phyloP scores from a whole-genome alignment of 495 filamentous ascomycete species.

The Penicillium dipodomyicola region DNA sequence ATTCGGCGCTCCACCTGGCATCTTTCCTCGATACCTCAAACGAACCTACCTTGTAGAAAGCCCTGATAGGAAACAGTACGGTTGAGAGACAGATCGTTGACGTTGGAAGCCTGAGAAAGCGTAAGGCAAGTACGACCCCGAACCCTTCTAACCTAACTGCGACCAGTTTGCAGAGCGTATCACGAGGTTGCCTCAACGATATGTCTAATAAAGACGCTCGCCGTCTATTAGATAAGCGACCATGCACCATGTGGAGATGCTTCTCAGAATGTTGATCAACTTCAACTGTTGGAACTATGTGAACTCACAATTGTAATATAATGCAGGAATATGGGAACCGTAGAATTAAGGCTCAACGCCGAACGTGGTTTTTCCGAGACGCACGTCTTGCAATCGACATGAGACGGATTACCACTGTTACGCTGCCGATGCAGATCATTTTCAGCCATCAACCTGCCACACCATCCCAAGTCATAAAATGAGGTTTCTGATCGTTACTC shows the following conservation, averaged over 20 bases:
- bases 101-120: too few species aligned
- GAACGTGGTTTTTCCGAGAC: not conserved
- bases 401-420: not conserved
- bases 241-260: too few species aligned
- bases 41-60: too few species aligned
- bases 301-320: not conserved
- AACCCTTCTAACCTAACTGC: too few species aligned
- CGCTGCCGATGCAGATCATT: constrained; percentile 1
- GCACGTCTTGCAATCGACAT: constrained; percentile 1
- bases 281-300: too few species aligned
- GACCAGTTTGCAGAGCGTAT: too few species aligned
- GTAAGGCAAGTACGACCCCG: too few species aligned
- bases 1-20: too few species aligned
- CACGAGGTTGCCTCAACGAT: not conserved
- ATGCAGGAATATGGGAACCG: not conserved
- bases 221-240: not conserved
- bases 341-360: not conserved
- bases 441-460: not conserved
- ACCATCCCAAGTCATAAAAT: not conserved
- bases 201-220: not conserved
- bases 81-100: too few species aligned
- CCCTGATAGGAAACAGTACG: too few species aligned
- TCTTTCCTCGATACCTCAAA: too few species aligned
- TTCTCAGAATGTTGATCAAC: too few species aligned
- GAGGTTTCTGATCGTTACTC: not conserved